phyloP scores from a whole-genome alignment of 2,329 filamentous ascomycete species.

The Talaromyces sp. region DNA sequence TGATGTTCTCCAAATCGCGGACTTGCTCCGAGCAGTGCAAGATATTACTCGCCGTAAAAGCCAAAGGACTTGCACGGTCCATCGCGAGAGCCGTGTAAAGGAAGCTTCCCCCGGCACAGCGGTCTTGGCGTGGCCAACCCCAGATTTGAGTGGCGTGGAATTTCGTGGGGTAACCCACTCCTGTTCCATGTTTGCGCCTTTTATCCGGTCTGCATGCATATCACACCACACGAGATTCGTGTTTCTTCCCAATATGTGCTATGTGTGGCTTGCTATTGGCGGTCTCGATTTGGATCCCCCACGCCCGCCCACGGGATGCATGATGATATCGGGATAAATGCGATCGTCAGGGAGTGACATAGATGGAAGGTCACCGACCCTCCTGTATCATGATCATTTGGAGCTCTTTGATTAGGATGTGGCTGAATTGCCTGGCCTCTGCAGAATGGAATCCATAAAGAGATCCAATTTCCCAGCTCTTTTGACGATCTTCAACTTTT shows the following conservation, averaged over 20 bases:
- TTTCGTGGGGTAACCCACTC: conserved; percentile 2
- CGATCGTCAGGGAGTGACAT: background rate
- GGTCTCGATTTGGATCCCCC: background rate
- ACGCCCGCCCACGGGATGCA: background rate
- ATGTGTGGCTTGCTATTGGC: background rate
- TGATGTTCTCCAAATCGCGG: background rate
- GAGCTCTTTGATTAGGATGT: background rate
- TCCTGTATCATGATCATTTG: background rate
- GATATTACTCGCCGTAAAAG: background rate
- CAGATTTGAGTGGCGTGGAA: conserved; percentile 4
- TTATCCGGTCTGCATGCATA: background rate
- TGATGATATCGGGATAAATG: background rate
- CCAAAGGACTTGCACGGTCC: background rate
- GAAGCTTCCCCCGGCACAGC: background rate
- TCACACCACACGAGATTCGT: background rate
- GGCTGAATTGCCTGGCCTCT: background rate
- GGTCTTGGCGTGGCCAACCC: background rate
- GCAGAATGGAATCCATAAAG: background rate
- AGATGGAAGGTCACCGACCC: background rate
- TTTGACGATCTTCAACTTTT: background rate
- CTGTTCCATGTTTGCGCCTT: background rate
- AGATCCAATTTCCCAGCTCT: background rate
- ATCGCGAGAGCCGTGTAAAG: background rate
- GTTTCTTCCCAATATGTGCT: background rate
- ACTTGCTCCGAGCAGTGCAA: background rate